Evolutionary conservation across 192 early-diverging fungal species (phyloP).

Genomic region (Pilobolus umbonatus): DNA sequence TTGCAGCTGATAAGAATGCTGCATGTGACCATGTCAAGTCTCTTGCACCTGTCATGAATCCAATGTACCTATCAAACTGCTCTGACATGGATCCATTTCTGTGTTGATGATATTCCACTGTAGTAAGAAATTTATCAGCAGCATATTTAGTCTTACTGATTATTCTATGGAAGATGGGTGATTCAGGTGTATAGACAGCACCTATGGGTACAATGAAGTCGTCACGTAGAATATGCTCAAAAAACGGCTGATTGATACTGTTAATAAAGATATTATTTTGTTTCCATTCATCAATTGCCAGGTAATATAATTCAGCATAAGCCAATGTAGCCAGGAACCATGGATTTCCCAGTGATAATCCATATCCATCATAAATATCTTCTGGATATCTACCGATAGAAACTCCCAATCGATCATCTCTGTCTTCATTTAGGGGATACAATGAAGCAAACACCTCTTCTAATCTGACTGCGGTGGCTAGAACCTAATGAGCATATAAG

Average conservation of each 20-base stretch:
- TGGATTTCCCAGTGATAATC: constrained; percentile 57
- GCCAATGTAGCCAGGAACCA: constrained; percentile 66
- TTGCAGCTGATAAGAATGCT: constrained; percentile 40
- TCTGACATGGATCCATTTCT: constrained; percentile 54
- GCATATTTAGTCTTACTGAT: constrained; percentile 30
- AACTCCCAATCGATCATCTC: constrained; percentile 23
- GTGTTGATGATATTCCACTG: constrained; percentile 47
- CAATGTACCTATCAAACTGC: constrained; percentile 55
- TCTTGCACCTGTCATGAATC: constrained; percentile 54
- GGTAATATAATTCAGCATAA: constrained; percentile 60
- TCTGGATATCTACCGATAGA: constrained; percentile 74
- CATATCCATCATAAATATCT: constrained; percentile 69
- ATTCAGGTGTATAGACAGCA: not conserved
- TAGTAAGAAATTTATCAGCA: constrained; percentile 56
- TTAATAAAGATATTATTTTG: constrained; percentile 21
- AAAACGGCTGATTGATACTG: constrained; percentile 29
- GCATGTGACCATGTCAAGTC: constrained; percentile 76
- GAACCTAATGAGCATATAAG: constrained; percentile 8
- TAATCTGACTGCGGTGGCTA: constrained; percentile 23
- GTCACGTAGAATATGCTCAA: constrained; percentile 16
- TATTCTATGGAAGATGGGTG: constrained; percentile 24
- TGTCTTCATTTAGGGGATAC: constrained; percentile 48
- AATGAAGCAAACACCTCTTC: constrained; percentile 24
- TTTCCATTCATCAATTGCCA: constrained; percentile 31
- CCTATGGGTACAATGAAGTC: constrained; percentile 20